Base-by-base conservation (phyloP, 768 basidiomycete genomes). In the Gyrodon lividus region DNA sequence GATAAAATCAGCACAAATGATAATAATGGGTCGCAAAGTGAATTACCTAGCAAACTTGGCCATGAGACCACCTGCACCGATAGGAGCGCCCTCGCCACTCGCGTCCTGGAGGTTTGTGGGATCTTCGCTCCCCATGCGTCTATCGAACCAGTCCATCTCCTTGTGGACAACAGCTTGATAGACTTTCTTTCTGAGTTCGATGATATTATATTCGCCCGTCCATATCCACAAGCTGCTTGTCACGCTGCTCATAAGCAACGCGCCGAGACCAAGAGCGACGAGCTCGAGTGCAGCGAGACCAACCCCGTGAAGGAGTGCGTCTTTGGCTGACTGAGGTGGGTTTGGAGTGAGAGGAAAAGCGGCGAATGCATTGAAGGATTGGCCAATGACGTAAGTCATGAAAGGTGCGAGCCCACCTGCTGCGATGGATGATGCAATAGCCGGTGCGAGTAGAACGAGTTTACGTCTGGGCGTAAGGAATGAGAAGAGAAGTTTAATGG, bases 141-240 rank as follows among this genome's bases (percentile, higher is more conserved):
- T 69, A 70, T 97, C 94, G 65, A 92, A 97, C 94, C 95, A 97
- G n/a, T 77, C 76, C 81, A 96, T 87, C 19, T 86, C 84, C 61
- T 86, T 87, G 20, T 62, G 63, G 14, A 82, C 77, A 23, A 97
- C 81, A 2, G 83, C 79, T 3, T 66, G 61, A 63, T 89, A 96
- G 6, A 95, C 86, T 43, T 73, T 72, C 60, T 77, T 75, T 54
- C 94, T 73, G 17, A 97, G 69, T 7, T 77, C 76, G 58, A 84
- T 72, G 6, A 85, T 82, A 56, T 92, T 90, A 51, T 81, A 74
- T 67, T 98, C 96, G 4, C 92, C 93, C 5, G 86, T 81, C 74
- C 84, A 83, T 42, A 93, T 89, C 96, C 96, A 98, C 9, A 96
- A 68, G 23, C 76, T 77, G 43, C 84, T 84, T 2, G 87, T 90